Evolutionary conservation across 2,329 filamentous ascomycete species (phyloP), one percentile per base, ranked within the genome.

Genomic region (Microdochium nivale): DNA sequence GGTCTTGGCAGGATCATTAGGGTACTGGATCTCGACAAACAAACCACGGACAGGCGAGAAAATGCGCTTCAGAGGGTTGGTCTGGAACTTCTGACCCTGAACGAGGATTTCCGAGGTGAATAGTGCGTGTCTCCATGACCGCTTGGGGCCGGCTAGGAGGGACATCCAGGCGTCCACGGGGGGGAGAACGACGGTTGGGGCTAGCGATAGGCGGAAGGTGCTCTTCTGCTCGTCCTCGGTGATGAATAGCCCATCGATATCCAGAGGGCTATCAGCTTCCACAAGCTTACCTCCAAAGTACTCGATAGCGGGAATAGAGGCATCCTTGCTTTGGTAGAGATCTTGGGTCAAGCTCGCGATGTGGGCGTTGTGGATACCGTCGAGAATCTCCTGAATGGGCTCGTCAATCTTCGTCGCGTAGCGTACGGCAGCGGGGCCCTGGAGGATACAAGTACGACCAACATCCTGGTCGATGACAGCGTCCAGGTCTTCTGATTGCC

Each of bases 401-500:
- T 99, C 90, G 62, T 99, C 90, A 37, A 96, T 81, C 55, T 88
- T 79, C 40, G 81, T 96, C 0, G 91, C 95, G 73, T 90, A 97
- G 70, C 86, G 92, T 62, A 83, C 94, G 51, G 94, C 88, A 73
- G 91, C 90, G 4, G 94, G 94, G 19, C 94, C 95, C 68, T 99
- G 94, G 35, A 99, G 77, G 65, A 99, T 96, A 74, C 91, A 96
- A 46, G 91, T 96, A 65, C 95, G 84, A 57, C 90, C 91, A 53
- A 99, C 94, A 66, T 99, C 95, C 71, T 97, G 94, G 60, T 80
- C 92, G 55, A 96, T 91, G 53, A 99, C 91, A 51, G 94, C 94
- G 63, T 95, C 92, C 11, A 99, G 78, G 64, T 99, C 94, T 71
- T 99, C 94, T 1, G 94, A 97, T 72, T 99, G 94, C 94, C 94